Evolutionary conservation across 148 eudicot species (phyloP), one percentile per base, ranked within the genome.

Genomic region (Hydrangea macrophylla): DNA sequence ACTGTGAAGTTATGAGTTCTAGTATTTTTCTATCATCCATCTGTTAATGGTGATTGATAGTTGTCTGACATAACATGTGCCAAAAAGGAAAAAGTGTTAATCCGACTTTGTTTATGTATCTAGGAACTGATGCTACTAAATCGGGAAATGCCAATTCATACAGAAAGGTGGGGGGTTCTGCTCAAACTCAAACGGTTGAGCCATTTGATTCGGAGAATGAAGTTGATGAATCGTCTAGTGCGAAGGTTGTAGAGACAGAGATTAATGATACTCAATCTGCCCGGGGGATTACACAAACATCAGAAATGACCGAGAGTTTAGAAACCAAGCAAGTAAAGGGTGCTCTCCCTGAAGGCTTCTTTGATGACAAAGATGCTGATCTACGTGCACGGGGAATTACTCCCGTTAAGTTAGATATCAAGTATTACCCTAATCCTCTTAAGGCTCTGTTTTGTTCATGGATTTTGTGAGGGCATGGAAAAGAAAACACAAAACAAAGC

Each of bases 371-470:
- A 73, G 95, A 93, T 36, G 94, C 96, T 77, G 95, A 93, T 79
- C 79, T 88, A 66, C 96, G 92, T 72, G 98, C 98, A 73, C 92
- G 95, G 64, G 98, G 98, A 55, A 93, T 93, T 80, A 87, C 83
- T 54, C 94, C 86, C 68, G 83, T 93, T 63, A 93, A 93, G 81
- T 81, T 75, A 63, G 95, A 93, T 79, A 80, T 82, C 75, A 88
- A 88, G 98, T 93, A 76, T 81, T 4, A 42, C 11, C 48, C 48
- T 42, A 18, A 2, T 11, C 17, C 48, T 42, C 17, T 42, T 42
- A 42, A 42, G 2, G 4, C 48, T 42, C 18, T 11, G 1, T 42
- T 12, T 42, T 13, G n/a, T n/a, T n/a, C n/a, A n/a, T n/a, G n/a
- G n/a, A n/a, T n/a, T n/a, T n/a, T n/a, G n/a, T n/a, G n/a, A n/a